Evolutionary conservation across 176 grass and related monocot genomes (phyloP).

Genomic region (Saccharum spontaneum): DNA sequence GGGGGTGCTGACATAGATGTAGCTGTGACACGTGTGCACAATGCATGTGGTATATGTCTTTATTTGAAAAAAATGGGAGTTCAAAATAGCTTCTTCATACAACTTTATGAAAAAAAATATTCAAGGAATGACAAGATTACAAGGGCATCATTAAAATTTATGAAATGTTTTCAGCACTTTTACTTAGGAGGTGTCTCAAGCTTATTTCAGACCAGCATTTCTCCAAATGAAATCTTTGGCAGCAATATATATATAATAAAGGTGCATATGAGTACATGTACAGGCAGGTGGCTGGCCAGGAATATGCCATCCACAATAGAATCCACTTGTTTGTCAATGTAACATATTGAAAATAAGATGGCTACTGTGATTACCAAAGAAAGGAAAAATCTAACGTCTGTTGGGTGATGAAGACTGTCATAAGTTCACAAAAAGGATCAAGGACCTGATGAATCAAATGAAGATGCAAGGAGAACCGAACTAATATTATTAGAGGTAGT

Average conservation of each 20-base stretch:
- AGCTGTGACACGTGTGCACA: not conserved
- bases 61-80: no score
- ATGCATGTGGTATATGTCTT: not conserved
- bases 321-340: not conserved
- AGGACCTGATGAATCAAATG: not conserved
- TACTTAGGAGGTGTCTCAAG: not conserved
- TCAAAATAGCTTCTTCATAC: not conserved
- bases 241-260: no score
- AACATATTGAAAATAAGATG: not conserved
- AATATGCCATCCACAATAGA: not conserved
- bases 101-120: not conserved
- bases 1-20: not conserved
- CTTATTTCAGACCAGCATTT: no score
- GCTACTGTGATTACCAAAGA: not conserved
- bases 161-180: not conserved
- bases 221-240: no score
- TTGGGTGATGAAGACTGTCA: not conserved
- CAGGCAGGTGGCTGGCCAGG: not conserved
- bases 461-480: not conserved
- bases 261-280: not conserved
- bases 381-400: not conserved
- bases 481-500: not conserved
- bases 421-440: not conserved
- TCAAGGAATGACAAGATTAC: not conserved
- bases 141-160: not conserved